Conservation (phyloP, 2,329 filamentous ascomycete species). For the Colletotrichum musae region DNA sequence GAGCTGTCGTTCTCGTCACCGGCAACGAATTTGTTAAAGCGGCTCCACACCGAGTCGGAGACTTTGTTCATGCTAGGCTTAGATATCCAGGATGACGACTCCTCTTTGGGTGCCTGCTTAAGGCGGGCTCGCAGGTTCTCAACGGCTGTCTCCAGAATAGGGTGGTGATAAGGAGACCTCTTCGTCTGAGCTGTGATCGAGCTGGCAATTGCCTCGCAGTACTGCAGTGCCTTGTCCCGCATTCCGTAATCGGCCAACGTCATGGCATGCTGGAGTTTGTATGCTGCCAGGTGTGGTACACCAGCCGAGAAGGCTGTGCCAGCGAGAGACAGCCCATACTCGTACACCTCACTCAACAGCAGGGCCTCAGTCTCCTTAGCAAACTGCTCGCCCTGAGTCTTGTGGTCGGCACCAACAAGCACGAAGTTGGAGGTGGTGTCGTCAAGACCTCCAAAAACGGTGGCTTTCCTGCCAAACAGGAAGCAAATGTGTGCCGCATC, state of each 20-base stretch:
- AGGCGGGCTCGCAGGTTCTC: conserved; percentile 89
- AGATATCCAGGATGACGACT: conserved; percentile 88
- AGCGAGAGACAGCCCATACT: conserved; percentile 86
- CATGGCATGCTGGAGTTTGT: conserved; percentile 92
- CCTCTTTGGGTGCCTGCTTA: conserved; percentile 87
- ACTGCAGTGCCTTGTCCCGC: conserved; percentile 86
- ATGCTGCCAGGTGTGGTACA: conserved; percentile 87
- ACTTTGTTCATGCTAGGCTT: conserved; percentile 98
- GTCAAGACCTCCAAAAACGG: conserved; percentile 85
- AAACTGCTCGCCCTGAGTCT: conserved; percentile 78
- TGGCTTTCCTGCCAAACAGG: conserved; percentile 82
- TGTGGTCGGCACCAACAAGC: conserved; percentile 88
- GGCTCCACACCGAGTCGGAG: conserved; percentile 89
- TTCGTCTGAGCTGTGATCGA: conserved; percentile 86
- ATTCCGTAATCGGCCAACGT: conserved; percentile 87
- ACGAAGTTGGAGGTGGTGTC: conserved; percentile 85
- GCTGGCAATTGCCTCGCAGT: conserved; percentile 86
- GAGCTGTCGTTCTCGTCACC: conserved; percentile 85
- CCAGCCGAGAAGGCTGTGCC: conserved; percentile 68
- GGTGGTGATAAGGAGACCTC: conserved; percentile 88
- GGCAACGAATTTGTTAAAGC: conserved; percentile 96
- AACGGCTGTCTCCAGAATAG: conserved; percentile 79
- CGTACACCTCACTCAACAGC: conserved; percentile 96
- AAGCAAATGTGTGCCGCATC: conserved; percentile 97
- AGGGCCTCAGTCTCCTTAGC: conserved; percentile 87